Conservation (phyloP, 805 yeast genomes). For the Candida ascalaphidarum region DNA sequence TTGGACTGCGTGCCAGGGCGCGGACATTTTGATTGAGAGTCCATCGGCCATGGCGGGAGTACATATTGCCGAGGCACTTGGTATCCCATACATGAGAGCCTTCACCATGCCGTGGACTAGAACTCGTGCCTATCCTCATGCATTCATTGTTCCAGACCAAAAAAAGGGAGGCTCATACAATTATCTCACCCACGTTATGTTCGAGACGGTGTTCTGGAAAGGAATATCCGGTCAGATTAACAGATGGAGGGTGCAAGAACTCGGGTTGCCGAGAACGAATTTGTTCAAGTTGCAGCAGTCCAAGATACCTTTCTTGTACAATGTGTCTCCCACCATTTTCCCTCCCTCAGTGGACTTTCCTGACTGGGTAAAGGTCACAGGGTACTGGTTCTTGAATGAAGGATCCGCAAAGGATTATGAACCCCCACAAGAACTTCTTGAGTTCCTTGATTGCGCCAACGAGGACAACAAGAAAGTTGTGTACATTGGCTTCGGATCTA, state of each 20-base stretch:
- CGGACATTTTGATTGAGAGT: constrained; percentile 85
- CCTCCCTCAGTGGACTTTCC: constrained; percentile 92
- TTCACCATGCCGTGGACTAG: constrained; percentile 99
- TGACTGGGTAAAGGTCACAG: constrained; percentile 94
- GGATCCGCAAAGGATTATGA: constrained; percentile 37
- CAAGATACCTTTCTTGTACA: constrained; percentile 81
- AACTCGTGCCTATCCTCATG: constrained; percentile 94
- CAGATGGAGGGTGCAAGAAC: constrained; percentile 68
- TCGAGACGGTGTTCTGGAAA: constrained; percentile 89
- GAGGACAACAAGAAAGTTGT: constrained; percentile 60
- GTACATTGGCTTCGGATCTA: constrained; percentile 93
- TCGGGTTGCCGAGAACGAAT: constrained; percentile 61
- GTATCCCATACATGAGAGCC: constrained; percentile 87
- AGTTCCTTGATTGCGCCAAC: constrained; percentile 58
- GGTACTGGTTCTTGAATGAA: constrained; percentile 90
- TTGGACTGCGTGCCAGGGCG: constrained; percentile 81
- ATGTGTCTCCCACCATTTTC: constrained; percentile 78
- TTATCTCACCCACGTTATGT: constrained; percentile 84
- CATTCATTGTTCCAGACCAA: constrained; percentile 90
- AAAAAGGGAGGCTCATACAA: constrained; percentile 90
- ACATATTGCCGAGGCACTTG: constrained; percentile 88
- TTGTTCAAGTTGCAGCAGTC: constrained; percentile 65
- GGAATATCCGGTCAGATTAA: constrained; percentile 85
- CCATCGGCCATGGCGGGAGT: constrained; percentile 95
- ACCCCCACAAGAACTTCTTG: constrained; percentile 51